These are phyloP conservation scores for Pseudogymnoascus sp. DNA, from an alignment of 2,329 filamentous ascomycete species.

Conservation along the genomic window DNA sequence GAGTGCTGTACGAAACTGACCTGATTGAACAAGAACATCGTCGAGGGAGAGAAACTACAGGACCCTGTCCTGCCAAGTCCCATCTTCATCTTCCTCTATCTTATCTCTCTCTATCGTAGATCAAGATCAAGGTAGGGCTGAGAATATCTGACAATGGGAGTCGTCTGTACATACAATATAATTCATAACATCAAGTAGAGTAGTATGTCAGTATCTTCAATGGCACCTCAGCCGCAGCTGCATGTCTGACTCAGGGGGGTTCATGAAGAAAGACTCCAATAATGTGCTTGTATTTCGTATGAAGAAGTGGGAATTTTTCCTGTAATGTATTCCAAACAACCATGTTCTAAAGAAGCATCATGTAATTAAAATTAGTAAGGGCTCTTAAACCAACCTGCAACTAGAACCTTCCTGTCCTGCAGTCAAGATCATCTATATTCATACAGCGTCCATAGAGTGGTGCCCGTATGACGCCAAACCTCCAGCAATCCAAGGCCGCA, in stretches of 20 bases:
- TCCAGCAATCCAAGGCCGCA: slow-evolving; percentile 5
- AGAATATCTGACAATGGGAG: background rate
- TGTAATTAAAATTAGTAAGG: slow-evolving; percentile 7
- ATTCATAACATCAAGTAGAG: background rate
- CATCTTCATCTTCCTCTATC: background rate
- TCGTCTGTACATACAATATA: no score
- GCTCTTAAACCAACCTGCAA: slow-evolving; percentile 7
- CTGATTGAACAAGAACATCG: background rate
- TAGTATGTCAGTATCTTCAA: background rate
- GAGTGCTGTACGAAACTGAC: background rate
- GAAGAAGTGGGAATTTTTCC: background rate
- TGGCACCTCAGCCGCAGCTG: background rate
- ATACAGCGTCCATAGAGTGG: slow-evolving; percentile 7
- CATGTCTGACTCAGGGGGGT: background rate
- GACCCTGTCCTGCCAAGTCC: background rate
- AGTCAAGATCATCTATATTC: slow-evolving; percentile 8
- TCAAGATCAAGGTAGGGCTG: background rate
- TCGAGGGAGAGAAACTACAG: background rate
- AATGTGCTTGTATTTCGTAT: slow-evolving; percentile 4
- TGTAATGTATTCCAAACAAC: slow-evolving; percentile 6
- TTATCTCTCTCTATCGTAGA: background rate
- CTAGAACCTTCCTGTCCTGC: slow-evolving; percentile 8
- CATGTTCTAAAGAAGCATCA: slow-evolving; percentile 6
- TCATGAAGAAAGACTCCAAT: background rate
- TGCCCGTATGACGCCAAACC: slow-evolving; percentile 1